Conservation (phyloP, 306 rosid species). For the Hylodesmum podocarpum region DNA sequence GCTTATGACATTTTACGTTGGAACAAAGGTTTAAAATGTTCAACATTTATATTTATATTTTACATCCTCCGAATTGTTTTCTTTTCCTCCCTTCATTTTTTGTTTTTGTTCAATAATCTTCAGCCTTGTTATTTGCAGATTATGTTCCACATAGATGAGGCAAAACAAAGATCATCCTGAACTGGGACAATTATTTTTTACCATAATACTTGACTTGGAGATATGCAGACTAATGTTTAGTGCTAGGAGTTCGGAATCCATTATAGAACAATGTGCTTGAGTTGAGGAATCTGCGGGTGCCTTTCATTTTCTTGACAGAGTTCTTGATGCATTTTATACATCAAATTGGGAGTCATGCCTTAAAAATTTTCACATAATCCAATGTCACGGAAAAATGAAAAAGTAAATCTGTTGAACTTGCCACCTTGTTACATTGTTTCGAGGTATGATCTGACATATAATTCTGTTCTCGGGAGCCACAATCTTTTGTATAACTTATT, state of each 20-base stretch:
- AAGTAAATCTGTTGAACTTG: neutral
- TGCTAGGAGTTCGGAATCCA: constrained; percentile 22
- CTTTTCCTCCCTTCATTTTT: neutral
- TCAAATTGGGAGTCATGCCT: constrained; percentile 3
- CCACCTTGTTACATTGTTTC: neutral
- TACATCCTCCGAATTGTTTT: neutral
- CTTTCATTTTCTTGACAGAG: too few relatives aligned
- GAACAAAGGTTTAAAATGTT: constrained; percentile 67
- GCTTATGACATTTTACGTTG: constrained; percentile 80
- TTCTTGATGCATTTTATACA: constrained; percentile 8
- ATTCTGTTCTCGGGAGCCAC: too few relatives aligned
- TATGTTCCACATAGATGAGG: constrained; percentile 81
- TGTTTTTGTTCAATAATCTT: constrained; percentile 14
- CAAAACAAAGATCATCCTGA: constrained; percentile 46
- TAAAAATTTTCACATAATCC: neutral
- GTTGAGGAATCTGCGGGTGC: constrained; percentile 3
- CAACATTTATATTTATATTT: neutral
- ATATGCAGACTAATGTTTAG: constrained; percentile 4
- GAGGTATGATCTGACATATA: too few relatives aligned
- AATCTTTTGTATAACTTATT: too few relatives aligned
- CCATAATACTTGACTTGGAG: constrained; percentile 1
- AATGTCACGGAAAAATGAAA: neutral
- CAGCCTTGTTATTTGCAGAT: constrained; percentile 49
- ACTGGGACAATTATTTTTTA: neutral
- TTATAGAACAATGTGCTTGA: neutral